Conservation (phyloP, 2,329 filamentous ascomycete species). For the Fusarium caatingaense region DNA sequence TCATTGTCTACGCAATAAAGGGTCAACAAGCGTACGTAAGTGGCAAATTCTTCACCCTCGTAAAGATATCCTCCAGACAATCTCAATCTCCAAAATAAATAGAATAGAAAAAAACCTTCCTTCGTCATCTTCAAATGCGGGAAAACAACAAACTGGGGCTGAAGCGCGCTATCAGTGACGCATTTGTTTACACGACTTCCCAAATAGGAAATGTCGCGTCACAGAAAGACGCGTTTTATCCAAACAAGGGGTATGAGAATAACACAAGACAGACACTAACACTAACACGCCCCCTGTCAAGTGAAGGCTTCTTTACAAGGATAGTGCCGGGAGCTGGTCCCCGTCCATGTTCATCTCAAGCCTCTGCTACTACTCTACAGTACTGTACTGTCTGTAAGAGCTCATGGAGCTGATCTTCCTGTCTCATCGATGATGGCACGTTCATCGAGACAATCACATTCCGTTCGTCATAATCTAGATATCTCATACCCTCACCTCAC, state of each 20-base stretch:
- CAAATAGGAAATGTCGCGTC: conserved; percentile 45
- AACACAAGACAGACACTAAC: conserved; percentile 20
- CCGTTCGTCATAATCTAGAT: conserved; percentile 26
- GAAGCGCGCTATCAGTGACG: conserved; percentile 46
- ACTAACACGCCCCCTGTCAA: conserved; percentile 24
- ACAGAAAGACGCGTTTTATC: conserved; percentile 50
- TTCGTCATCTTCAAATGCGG: conserved; percentile 30
- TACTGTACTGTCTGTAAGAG: not conserved
- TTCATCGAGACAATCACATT: conserved; percentile 42
- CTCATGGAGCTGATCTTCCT: conserved; percentile 22
- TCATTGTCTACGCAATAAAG: not conserved
- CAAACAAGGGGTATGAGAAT: conserved; percentile 39
- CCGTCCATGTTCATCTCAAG: conserved; percentile 34
- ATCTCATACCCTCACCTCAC: not conserved
- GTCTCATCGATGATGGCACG: conserved; percentile 37
- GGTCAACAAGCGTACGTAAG: conserved; percentile 8
- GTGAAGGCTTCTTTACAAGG: conserved; percentile 26
- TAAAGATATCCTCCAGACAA: not conserved
- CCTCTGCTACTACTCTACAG: conserved; percentile 8
- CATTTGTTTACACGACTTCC: conserved; percentile 55
- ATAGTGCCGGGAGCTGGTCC: conserved; percentile 41
- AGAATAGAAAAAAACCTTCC: conserved; percentile 15
- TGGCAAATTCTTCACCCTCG: conserved; percentile 18
- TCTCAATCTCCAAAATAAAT: not conserved
- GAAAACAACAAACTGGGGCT: conserved; percentile 32